Conservation (phyloP, 2,329 filamentous ascomycete species). For the Alternaria arbusti region DNA sequence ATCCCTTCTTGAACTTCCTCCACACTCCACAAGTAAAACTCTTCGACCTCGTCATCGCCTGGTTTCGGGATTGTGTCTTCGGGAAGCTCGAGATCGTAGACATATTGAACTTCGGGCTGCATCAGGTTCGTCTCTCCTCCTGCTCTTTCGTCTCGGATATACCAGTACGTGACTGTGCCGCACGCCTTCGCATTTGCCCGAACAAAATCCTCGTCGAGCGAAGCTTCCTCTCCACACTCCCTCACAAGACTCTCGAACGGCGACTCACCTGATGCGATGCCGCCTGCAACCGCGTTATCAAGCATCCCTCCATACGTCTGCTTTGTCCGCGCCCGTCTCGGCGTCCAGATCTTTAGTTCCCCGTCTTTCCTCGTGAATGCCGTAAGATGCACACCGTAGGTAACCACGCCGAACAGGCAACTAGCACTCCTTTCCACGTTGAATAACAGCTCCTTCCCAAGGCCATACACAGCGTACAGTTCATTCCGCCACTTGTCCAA, state of each 20-base stretch:
- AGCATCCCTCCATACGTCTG: slow-evolving; percentile 90
- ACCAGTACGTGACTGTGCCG: slow-evolving; percentile 83
- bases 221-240: slow-evolving; percentile 89
- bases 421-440: slow-evolving; percentile 52
- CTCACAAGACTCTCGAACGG: slow-evolving; percentile 83
- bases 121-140: slow-evolving; percentile 82
- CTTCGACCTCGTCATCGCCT: slow-evolving; percentile 86
- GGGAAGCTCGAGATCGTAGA: slow-evolving; percentile 85
- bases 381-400: slow-evolving; percentile 52
- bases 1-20: slow-evolving; percentile 77
- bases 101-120: slow-evolving; percentile 89
- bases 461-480: slow-evolving; percentile 51
- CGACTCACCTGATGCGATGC: slow-evolving; percentile 79
- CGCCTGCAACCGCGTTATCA: slow-evolving; percentile 92
- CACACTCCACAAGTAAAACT: slow-evolving; percentile 78
- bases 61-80: slow-evolving; percentile 72
- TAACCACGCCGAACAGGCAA: slow-evolving; percentile 53
- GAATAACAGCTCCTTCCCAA: slow-evolving; percentile 49
- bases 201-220: slow-evolving; percentile 73
- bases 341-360: slow-evolving; percentile 82
- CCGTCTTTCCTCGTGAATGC: slow-evolving; percentile 45
- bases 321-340: slow-evolving; percentile 76
- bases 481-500: slow-evolving; percentile 59
- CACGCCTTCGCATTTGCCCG: slow-evolving; percentile 63
- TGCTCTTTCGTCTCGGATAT: slow-evolving; percentile 75